Conservation (phyloP, 176 grass and related monocot species). For the Triticum urartu region DNA sequence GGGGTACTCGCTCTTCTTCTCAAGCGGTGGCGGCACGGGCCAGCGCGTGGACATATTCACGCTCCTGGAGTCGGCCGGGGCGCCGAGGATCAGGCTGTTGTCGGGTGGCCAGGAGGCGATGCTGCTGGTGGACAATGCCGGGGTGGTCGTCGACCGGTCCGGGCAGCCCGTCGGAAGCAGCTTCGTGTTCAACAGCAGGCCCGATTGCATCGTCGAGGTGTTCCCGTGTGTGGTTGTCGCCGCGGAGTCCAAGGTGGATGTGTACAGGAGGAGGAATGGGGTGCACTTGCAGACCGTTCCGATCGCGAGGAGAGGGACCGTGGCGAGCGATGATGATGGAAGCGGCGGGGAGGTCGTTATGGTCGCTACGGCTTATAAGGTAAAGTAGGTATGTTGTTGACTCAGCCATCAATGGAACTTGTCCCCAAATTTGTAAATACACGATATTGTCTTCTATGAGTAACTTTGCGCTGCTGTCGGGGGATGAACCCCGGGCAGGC, state of each 20-base stretch:
- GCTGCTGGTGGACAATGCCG: constrained; percentile 84
- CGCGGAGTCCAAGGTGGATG: constrained; percentile 61
- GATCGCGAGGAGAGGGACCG: constrained; percentile 44
- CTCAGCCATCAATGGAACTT: constrained; percentile 11
- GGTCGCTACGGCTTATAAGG: constrained; percentile 88
- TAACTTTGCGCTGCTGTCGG: not conserved
- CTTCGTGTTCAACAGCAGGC: constrained; percentile 70
- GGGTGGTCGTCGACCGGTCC: constrained; percentile 49
- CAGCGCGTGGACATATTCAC: constrained; percentile 57
- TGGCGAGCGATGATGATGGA: constrained; percentile 58
- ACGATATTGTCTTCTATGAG: not conserved
- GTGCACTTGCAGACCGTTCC: constrained; percentile 56
- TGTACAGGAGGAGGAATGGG: constrained; percentile 76
- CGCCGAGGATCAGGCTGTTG: constrained; percentile 66
- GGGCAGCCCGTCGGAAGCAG: constrained; percentile 76
- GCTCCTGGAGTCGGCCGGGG: constrained; percentile 62
- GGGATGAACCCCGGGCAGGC: too few species aligned
- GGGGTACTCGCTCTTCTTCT: constrained; percentile 66
- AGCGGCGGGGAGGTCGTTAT: constrained; percentile 39
- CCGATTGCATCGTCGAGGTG: constrained; percentile 62
- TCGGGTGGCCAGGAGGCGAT: constrained; percentile 59
- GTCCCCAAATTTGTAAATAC: not conserved
- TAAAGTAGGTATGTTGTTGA: constrained; percentile 88
- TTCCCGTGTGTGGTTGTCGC: constrained; percentile 67
- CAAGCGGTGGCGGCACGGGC: not conserved